Evolutionary conservation across 148 eudicot species (phyloP).

Genomic region (Camellia lanceoleosa): DNA sequence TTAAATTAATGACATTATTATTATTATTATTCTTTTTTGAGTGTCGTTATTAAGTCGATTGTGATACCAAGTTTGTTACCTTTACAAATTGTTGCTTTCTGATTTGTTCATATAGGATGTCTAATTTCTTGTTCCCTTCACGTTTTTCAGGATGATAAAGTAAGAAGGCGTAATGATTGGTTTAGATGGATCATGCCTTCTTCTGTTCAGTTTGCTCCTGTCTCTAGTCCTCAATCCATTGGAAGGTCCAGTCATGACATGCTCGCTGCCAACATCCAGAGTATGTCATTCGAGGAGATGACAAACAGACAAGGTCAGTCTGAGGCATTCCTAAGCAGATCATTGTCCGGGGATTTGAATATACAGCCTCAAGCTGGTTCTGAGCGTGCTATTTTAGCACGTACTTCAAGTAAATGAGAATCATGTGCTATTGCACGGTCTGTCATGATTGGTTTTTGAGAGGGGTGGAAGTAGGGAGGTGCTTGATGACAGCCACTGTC

Average conservation of each 20-base stretch:
- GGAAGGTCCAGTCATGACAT: slow-evolving; percentile 24
- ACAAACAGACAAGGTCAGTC: slow-evolving; percentile 24
- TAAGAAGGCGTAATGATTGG: slow-evolving; percentile 68
- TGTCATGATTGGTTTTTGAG: not conserved
- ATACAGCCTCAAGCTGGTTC: slow-evolving; percentile 24
- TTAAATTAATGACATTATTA: not conserved
- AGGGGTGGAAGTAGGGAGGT: slow-evolving; percentile 6
- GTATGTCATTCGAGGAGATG: slow-evolving; percentile 45
- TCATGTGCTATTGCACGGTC: not conserved
- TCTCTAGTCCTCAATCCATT: slow-evolving; percentile 37
- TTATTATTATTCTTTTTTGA: not conserved
- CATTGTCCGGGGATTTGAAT: slow-evolving; percentile 38
- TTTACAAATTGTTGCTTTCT: not conserved
- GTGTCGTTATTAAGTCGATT: not conserved
- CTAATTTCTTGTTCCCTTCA: not conserved
- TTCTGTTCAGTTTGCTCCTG: slow-evolving; percentile 30
- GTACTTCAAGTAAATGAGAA: slow-evolving; percentile 17
- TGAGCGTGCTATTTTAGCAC: slow-evolving; percentile 10
- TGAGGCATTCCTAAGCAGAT: slow-evolving; percentile 21
- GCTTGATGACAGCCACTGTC: not conserved
- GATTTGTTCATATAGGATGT: not conserved
- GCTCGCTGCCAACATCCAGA: slow-evolving; percentile 34
- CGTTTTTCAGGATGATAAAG: slow-evolving; percentile 60
- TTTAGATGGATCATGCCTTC: slow-evolving; percentile 60
- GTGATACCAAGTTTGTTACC: not conserved